A percentile compares a stretch with the other conserved stretches of the same genome.
These are phyloP conservation scores for Mimosa bimucronata DNA, from an alignment of 306 rosid species.

Conservation along the genomic window DNA sequence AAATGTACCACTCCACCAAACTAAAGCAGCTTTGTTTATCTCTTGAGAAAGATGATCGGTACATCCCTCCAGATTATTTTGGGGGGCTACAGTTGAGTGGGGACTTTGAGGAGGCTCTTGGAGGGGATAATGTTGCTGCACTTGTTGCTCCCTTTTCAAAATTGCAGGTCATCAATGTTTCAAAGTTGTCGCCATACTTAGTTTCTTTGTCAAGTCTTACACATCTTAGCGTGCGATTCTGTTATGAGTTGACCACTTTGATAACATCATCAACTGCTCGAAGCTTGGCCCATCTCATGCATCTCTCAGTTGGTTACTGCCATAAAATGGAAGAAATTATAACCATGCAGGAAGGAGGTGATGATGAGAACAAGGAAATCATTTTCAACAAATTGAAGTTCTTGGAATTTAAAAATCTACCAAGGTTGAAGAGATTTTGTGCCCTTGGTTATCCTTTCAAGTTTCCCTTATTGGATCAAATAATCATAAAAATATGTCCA, in stretches of 20 bases:
- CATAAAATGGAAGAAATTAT: background rate
- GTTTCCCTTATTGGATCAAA: background rate
- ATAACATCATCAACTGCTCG: background rate
- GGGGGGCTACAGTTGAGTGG: background rate
- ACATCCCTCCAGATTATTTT: background rate
- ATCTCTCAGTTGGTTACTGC: background rate
- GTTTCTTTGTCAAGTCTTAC: background rate
- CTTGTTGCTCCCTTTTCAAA: background rate
- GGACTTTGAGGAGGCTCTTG: background rate
- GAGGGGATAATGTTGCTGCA: background rate
- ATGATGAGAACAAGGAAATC: background rate
- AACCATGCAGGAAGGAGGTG: background rate
- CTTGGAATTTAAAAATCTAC: background rate
- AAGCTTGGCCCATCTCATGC: background rate
- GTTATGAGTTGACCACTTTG: background rate
- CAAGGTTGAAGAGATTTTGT: background rate
- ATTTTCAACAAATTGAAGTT: background rate
- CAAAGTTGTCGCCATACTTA: background rate
- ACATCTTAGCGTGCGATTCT: fast-evolving
- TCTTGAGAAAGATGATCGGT: background rate
- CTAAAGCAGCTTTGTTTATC: background rate
- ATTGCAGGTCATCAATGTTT: background rate
- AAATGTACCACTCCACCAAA: background rate
- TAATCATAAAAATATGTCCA: background rate
- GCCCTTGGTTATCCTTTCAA: background rate